Evolutionary conservation across 306 rosid genomes (phyloP).

Genomic region (Begonia loranthoides): DNA sequence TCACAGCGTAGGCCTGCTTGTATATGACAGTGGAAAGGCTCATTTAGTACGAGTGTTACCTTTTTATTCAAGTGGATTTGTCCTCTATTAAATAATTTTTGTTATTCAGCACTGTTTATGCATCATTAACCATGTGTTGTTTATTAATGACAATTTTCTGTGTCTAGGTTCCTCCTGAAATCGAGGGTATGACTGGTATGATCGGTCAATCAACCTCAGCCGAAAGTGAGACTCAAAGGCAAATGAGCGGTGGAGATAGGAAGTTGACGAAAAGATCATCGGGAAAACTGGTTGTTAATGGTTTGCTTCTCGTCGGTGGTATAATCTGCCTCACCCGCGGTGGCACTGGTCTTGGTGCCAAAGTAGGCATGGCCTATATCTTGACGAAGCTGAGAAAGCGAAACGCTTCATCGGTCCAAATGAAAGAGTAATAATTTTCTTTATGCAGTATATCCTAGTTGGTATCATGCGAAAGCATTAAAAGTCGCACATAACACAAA

Average conservation of each 20-base stretch:
- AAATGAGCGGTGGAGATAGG: slow-evolving; percentile 13
- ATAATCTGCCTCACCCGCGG: slow-evolving; percentile 57
- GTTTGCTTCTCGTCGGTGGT: slow-evolving; percentile 73
- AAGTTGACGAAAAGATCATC: slow-evolving; percentile 32
- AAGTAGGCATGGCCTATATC: slow-evolving; percentile 70
- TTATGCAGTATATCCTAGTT: no score
- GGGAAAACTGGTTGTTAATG: slow-evolving; percentile 44
- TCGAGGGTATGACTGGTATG: slow-evolving; percentile 24
- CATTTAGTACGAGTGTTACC: background rate
- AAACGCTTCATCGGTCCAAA: no score
- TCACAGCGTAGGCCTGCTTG: background rate
- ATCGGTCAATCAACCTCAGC: slow-evolving; percentile 16
- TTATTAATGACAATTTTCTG: slow-evolving; percentile 8
- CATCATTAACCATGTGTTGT: slow-evolving; percentile 1
- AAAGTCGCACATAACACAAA: no score
- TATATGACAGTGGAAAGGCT: background rate
- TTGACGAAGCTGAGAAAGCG: slow-evolving; percentile 48
- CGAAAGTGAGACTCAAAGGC: slow-evolving; percentile 9
- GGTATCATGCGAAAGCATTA: no score
- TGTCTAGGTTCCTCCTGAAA: slow-evolving; percentile 43
- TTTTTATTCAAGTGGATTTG: no score
- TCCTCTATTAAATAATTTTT: background rate
- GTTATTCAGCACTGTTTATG: background rate
- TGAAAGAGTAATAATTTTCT: no score
- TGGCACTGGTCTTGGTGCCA: slow-evolving; percentile 75